These are phyloP conservation scores for Arthrobotrys entomopaga DNA, from an alignment of 2,329 filamentous ascomycete genomes.

Conservation along the genomic window DNA sequence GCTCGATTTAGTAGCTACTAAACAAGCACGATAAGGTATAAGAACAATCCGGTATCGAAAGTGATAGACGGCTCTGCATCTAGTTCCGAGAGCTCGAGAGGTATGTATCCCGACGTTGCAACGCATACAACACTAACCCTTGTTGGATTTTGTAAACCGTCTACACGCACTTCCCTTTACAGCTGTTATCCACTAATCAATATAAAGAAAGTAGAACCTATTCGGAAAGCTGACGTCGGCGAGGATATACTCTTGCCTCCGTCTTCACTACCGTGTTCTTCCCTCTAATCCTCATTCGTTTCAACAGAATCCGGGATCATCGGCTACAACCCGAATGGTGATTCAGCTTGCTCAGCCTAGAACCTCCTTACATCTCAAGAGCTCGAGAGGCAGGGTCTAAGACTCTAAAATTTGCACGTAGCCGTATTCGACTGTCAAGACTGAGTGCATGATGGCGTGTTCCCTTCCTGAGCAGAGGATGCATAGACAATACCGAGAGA, in stretches of 20 bases:
- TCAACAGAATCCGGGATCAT: not conserved
- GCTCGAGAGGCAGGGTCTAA: not conserved
- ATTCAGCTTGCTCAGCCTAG: not conserved
- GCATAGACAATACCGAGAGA: not conserved
- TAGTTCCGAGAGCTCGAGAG: no score
- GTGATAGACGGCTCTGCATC: no score
- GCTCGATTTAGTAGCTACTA: no score
- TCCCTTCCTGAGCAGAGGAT: not conserved
- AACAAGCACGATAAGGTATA: no score
- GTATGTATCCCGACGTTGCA: no score
- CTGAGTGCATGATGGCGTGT: not conserved
- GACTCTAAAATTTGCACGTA: not conserved
- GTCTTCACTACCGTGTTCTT: not conserved
- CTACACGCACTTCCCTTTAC: not conserved
- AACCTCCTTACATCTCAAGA: not conserved
- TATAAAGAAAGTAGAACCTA: not conserved
- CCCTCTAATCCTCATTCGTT: not conserved
- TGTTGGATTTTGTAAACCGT: slow-evolving; percentile 16
- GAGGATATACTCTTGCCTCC: not conserved
- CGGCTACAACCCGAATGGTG: not conserved
- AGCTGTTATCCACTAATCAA: not conserved
- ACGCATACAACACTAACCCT: not conserved
- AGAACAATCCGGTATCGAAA: no score
- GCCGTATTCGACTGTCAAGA: not conserved
- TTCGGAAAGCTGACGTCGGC: not conserved